phyloP scores from a whole-genome alignment of 345 rosid species.

The Brassica incana region DNA sequence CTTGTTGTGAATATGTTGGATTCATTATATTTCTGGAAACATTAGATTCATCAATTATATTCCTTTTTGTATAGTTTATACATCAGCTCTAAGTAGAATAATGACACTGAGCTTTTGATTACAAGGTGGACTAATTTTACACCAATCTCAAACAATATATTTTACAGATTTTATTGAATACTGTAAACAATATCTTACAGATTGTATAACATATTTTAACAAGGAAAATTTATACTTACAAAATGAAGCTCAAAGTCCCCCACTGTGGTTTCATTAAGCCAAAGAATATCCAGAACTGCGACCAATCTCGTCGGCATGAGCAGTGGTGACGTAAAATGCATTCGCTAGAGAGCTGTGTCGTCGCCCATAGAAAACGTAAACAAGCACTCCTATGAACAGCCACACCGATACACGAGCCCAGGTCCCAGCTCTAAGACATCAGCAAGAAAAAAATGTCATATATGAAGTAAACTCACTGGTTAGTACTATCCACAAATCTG shows the following conservation, averaged over 20 bases:
- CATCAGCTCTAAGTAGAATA: background rate
- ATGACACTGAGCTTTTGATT: background rate
- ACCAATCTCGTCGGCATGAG: conserved; percentile 56
- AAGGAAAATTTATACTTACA: background rate
- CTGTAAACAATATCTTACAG: background rate
- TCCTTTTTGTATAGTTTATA: background rate
- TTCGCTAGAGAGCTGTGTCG: conserved; percentile 59
- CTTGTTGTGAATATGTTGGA: background rate
- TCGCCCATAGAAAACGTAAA: conserved; percentile 70
- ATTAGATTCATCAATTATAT: background rate
- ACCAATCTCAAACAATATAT: background rate
- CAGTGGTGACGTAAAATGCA: conserved; percentile 70
- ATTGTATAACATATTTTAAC: background rate
- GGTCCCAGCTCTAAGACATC: conserved; percentile 29
- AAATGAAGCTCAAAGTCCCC: background rate
- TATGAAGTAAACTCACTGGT: background rate
- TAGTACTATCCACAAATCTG: conserved; percentile 3
- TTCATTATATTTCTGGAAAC: background rate
- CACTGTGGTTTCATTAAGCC: background rate
- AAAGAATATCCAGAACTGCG: conserved; percentile 2
- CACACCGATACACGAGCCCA: conserved; percentile 82
- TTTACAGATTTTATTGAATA: background rate
- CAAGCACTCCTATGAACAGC: conserved; percentile 61
- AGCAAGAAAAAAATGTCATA: background rate
- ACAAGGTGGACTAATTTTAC: background rate